These are phyloP conservation scores for Neofusicoccum umdonicola DNA, from an alignment of 2,329 filamentous ascomycete species.

Conservation along the genomic window DNA sequence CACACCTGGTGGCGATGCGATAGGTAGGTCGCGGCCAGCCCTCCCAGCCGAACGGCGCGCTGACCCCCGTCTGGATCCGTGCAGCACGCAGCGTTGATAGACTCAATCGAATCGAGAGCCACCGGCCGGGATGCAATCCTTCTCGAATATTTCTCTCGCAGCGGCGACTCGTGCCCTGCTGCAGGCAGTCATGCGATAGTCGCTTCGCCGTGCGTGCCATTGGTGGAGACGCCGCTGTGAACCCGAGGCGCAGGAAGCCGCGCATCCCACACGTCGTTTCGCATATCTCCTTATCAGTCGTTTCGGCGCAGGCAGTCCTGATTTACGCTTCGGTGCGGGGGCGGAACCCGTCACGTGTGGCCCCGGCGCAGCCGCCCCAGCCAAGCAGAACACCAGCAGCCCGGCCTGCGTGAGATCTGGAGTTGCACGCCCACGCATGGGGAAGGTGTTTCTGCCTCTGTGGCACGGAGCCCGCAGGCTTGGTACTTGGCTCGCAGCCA, in stretches of 20 bases:
- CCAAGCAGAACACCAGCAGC: background rate
- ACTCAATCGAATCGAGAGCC: background rate
- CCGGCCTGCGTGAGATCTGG: background rate
- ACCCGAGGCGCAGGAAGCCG: background rate
- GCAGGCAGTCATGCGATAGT: background rate
- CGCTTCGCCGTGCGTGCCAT: background rate
- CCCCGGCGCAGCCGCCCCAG: background rate
- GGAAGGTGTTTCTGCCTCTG: conserved; percentile 3
- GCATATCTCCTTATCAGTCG: conserved; percentile 7
- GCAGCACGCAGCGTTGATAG: background rate
- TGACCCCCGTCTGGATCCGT: background rate
- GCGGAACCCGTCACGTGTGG: background rate
- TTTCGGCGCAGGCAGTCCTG: background rate
- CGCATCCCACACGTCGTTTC: background rate
- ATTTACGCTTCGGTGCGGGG: background rate
- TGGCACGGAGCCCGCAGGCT: background rate
- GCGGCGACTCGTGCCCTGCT: background rate
- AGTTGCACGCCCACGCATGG: background rate
- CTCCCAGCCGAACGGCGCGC: background rate
- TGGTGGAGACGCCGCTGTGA: background rate
- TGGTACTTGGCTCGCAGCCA: conserved; percentile 8
- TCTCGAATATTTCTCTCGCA: background rate
- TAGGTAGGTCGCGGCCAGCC: background rate
- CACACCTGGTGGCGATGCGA: background rate
- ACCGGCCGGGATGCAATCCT: background rate